Percentiles rank a stretch among this genome's conserved stretches.
Conservation (phyloP, 2,329 filamentous ascomycete genomes). For the Phyllosticta ampelicida region DNA sequence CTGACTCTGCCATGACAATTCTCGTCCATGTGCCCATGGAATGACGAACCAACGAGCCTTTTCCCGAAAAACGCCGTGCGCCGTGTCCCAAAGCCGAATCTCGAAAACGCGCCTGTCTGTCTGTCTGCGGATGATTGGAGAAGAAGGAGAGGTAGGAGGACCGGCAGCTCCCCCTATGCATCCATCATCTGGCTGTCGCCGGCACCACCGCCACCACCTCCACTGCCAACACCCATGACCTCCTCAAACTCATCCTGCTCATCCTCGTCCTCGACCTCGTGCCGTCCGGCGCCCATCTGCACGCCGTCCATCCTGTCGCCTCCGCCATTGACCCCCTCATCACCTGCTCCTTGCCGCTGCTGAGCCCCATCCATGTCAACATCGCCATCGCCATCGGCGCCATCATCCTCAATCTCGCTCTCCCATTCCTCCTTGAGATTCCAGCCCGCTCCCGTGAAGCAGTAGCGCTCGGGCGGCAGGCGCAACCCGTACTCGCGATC, state of each 20-base stretch:
- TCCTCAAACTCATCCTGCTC: conserved; percentile 37
- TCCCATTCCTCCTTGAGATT: conserved; percentile 48
- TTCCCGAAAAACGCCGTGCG: neutral
- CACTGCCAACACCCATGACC: conserved; percentile 21
- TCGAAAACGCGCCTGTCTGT: neutral
- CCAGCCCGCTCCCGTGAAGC: conserved; percentile 47
- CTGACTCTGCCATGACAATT: too few species aligned
- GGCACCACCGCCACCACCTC: conserved; percentile 15
- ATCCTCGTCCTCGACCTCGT: conserved; percentile 23
- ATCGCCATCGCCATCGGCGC: conserved; percentile 20
- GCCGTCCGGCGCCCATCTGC: conserved; percentile 18
- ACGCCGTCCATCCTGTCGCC: conserved; percentile 15
- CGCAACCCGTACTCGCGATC: conserved; percentile 47
- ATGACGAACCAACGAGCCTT: neutral
- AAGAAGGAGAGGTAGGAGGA: too few species aligned
- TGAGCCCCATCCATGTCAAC: neutral
- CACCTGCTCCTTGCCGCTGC: conserved; percentile 24
- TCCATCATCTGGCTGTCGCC: conserved; percentile 24
- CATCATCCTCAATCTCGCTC: conserved; percentile 39
- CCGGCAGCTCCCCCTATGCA: conserved; percentile 15
- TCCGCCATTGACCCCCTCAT: conserved; percentile 20
- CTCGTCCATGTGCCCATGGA: neutral
- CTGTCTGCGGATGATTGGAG: neutral
- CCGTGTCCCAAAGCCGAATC: neutral
- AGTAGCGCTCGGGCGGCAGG: conserved; percentile 52